Evolutionary conservation across 2,329 filamentous ascomycete species (phyloP).

Genomic region (Paecilomyces variotii): DNA sequence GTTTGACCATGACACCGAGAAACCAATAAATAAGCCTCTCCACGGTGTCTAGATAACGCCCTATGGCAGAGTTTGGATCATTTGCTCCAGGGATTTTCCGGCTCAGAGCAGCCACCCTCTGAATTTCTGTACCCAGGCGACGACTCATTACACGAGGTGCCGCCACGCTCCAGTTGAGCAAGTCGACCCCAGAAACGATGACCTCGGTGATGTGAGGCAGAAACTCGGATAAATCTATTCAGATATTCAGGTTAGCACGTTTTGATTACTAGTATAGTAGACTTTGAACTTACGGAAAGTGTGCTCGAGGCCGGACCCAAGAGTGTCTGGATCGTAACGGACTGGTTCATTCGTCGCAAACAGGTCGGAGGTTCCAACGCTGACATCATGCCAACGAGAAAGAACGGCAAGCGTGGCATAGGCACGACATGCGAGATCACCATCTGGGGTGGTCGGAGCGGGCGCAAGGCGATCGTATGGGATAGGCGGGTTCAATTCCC

Average conservation of each 20-base stretch:
- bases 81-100: background rate
- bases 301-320: constrained; percentile 16
- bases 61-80: background rate
- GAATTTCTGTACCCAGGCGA: background rate
- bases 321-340: constrained; percentile 30
- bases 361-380: constrained; percentile 32
- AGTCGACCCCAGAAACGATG: background rate
- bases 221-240: background rate
- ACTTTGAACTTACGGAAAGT: background rate
- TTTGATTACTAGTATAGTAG: background rate
- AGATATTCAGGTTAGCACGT: background rate
- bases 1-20: constrained; percentile 33
- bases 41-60: constrained; percentile 25
- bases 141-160: background rate
- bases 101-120: background rate
- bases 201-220: background rate
- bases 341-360: constrained; percentile 30
- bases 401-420: constrained; percentile 34
- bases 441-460: constrained; percentile 29
- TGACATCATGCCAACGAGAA: constrained; percentile 34
- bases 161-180: background rate
- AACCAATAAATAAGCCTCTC: constrained; percentile 37
- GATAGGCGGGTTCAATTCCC: constrained; percentile 29
- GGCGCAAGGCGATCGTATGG: constrained; percentile 16
- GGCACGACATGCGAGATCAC: constrained; percentile 30